These are phyloP conservation scores for Metschnikowia santaceciliae DNA, from an alignment of 805 yeast species.

Conservation along the genomic window DNA sequence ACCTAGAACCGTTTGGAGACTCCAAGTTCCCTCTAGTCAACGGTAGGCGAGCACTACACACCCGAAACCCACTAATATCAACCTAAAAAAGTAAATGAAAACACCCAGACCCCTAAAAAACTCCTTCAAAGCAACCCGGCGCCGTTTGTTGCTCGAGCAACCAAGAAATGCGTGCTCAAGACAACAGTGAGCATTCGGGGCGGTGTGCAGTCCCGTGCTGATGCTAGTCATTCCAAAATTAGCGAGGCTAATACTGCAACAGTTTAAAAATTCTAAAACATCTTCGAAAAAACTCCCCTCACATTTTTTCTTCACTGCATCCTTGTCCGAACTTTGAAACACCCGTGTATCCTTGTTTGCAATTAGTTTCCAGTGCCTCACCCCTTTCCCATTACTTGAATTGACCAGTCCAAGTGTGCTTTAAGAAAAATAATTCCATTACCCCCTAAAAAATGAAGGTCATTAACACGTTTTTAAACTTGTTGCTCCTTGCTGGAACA, in stretches of 20 bases:
- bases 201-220: constrained; percentile 8
- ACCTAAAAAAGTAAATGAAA: neutral
- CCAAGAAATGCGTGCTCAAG: constrained; percentile 7
- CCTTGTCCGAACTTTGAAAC: constrained; percentile 38
- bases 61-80: too few relatives aligned
- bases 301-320: constrained; percentile 31
- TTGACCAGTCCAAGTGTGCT: neutral
- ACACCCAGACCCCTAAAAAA: neutral
- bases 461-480: constrained; percentile 31
- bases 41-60: too few relatives aligned
- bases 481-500: constrained; percentile 40
- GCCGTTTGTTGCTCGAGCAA: constrained; percentile 10
- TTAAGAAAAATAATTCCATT: neutral
- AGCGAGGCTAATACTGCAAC: constrained; percentile 9
- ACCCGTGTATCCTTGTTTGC: constrained; percentile 20
- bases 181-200: constrained; percentile 9
- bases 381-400: neutral
- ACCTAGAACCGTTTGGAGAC: neutral
- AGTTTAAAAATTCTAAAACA: constrained; percentile 6
- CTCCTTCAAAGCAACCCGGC: neutral
- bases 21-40: neutral
- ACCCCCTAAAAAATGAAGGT: constrained; percentile 25
- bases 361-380: neutral
- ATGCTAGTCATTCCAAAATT: constrained; percentile 18
- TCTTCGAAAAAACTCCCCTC: constrained; percentile 26